Evolutionary conservation across 2,329 filamentous ascomycete species (phyloP).

Genomic region (Talaromyces pinophilus): DNA sequence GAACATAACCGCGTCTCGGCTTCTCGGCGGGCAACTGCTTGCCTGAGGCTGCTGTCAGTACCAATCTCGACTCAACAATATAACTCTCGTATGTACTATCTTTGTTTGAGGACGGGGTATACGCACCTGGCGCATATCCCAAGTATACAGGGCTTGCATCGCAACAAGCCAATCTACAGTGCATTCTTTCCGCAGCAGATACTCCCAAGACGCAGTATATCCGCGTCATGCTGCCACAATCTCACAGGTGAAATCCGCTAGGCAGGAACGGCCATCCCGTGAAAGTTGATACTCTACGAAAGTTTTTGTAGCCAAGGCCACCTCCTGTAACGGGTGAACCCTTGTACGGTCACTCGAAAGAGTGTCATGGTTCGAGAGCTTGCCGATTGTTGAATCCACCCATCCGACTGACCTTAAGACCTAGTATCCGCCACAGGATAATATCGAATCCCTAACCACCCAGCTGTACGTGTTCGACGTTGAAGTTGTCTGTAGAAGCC

Average conservation of each 20-base stretch:
- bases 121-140: conserved; percentile 24
- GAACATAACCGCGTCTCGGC: conserved; percentile 2
- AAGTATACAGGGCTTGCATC: conserved; percentile 13
- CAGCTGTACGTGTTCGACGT: neutral
- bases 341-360: neutral
- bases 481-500: neutral
- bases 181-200: conserved; percentile 11
- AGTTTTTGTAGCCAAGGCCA: conserved; percentile 1
- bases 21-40: neutral
- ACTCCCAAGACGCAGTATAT: conserved; percentile 1
- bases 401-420: neutral
- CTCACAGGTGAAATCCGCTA: conserved; percentile 7
- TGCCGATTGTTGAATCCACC: conserved; percentile 4
- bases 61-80: conserved; percentile 5
- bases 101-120: conserved; percentile 16
- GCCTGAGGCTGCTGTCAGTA: conserved; percentile 16
- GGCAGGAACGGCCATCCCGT: neutral
- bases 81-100: neutral
- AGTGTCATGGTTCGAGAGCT: neutral
- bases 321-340: neutral
- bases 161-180: conserved; percentile 18
- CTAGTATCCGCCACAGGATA: neutral
- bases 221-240: conserved; percentile 14
- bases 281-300: conserved; percentile 19
- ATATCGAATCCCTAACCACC: neutral